Evolutionary conservation across 768 basidiomycete genomes (phyloP).

Genomic region (Boletus subparvulus): DNA sequence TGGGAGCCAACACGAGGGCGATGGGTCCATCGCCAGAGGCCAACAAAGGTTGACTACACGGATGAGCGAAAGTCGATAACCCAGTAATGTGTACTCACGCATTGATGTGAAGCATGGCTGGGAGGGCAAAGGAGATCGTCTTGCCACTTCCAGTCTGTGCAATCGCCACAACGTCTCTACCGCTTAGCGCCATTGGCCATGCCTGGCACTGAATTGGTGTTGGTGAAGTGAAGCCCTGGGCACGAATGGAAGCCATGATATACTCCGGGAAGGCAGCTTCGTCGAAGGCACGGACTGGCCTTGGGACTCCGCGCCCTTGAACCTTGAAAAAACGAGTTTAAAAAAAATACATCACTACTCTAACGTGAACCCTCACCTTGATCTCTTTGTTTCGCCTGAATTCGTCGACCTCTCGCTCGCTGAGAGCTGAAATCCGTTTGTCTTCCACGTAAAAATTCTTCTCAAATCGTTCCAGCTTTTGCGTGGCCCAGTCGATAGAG

Average conservation of each 20-base stretch:
- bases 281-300: conserved; percentile 89
- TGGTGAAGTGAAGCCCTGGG: conserved; percentile 88
- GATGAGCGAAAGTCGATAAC: not conserved
- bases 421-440: conserved; percentile 71
- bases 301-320: conserved; percentile 83
- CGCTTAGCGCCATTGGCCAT: conserved; percentile 98
- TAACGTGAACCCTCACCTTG: conserved; percentile 49
- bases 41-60: conserved; percentile 80
- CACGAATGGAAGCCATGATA: conserved; percentile 87
- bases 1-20: conserved; percentile 93
- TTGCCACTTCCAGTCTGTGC: conserved; percentile 99
- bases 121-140: conserved; percentile 97
- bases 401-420: conserved; percentile 85
- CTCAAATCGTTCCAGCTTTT: conserved; percentile 82
- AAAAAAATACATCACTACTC: not conserved
- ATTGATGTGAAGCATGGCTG: conserved; percentile 99
- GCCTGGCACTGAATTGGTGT: conserved; percentile 98
- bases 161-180: conserved; percentile 92
- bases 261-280: conserved; percentile 97
- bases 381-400: conserved; percentile 86
- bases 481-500: conserved; percentile 78
- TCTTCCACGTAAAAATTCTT: conserved; percentile 98
- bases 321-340: conserved; percentile 48
- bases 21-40: conserved; percentile 96
- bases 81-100: conserved; percentile 56